Percentiles rank a stretch among this genome's conserved stretches.
phyloP scores from a whole-genome alignment of 2,329 filamentous ascomycete genomes.

The Colletotrichum chrysophilum region DNA sequence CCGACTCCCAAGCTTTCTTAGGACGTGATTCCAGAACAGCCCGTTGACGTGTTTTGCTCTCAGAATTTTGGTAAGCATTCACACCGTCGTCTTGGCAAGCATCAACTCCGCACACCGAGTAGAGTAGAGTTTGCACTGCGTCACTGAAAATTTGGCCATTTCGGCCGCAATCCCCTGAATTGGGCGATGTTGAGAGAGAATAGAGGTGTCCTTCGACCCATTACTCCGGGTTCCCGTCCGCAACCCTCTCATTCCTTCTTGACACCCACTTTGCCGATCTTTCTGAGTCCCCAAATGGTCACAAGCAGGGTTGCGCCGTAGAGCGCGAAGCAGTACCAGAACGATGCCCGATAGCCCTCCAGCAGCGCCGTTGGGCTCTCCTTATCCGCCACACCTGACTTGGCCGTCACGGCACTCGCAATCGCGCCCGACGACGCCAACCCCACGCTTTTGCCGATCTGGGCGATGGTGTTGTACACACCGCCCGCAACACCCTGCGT shows the following conservation, averaged over 20 bases:
- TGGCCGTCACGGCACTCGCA: conserved; percentile 46
- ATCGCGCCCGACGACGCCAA: conserved; percentile 56
- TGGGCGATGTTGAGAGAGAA: background rate
- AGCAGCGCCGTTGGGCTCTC: conserved; percentile 41
- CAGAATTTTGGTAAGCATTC: background rate
- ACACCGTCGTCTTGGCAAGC: background rate
- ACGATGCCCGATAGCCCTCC: conserved; percentile 57
- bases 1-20: background rate
- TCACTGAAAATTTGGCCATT: background rate
- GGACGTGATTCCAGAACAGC: background rate
- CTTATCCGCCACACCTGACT: conserved; percentile 29
- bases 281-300: conserved; percentile 47
- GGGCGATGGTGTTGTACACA: conserved; percentile 63
- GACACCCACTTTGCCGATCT: conserved; percentile 52
- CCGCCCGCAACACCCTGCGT: conserved; percentile 63
- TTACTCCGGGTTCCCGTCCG: background rate
- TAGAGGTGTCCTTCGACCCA: background rate
- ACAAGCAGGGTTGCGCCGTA: conserved; percentile 35
- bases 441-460: conserved; percentile 61
- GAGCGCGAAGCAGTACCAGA: conserved; percentile 57
- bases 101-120: background rate
- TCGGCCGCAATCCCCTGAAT: background rate
- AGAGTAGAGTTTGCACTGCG: background rate
- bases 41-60: background rate
- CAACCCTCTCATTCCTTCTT: conserved; percentile 39